phyloP scores from a whole-genome alignment of 192 early-diverging fungal genomes.

The Coemansia sp. region DNA sequence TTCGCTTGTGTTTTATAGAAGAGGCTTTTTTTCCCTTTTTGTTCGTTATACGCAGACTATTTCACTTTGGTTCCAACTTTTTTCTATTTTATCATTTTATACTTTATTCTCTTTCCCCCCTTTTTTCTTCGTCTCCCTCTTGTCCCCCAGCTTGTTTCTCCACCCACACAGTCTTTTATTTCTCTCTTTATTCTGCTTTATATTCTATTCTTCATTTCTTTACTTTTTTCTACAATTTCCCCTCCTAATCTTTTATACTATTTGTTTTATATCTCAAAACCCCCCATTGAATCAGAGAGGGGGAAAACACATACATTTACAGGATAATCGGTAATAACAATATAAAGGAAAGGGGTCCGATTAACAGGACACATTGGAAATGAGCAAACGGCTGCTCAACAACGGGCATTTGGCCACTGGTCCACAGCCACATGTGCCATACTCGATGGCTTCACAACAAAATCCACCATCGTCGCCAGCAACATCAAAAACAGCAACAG shows the following conservation, averaged over 20 bases:
- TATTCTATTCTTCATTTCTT: not conserved
- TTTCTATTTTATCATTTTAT: conserved; percentile 5
- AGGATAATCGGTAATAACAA: no score
- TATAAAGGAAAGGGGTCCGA: no score
- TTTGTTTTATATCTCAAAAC: not conserved
- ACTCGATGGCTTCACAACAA: conserved; percentile 8
- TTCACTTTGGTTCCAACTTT: conserved; percentile 7
- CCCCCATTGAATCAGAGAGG: no score
- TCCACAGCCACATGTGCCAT: conserved; percentile 3
- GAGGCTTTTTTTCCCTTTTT: conserved; percentile 3
- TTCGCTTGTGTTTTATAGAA: not conserved
- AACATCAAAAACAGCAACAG: conserved; percentile 12
- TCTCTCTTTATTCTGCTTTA: not conserved
- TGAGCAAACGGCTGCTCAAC: conserved; percentile 35
- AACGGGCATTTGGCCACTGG: conserved; percentile 44
- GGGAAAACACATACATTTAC: no score
- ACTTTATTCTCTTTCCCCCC: not conserved
- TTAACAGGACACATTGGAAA: not conserved
- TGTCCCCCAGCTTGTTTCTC: conserved; percentile 4
- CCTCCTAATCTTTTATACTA: not conserved
- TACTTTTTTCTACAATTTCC: conserved; percentile 7
- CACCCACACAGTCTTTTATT: not conserved
- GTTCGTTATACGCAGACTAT: not conserved
- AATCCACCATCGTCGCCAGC: conserved; percentile 9
- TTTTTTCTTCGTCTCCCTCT: not conserved